A percentile compares a stretch with the other conserved stretches of the same genome.
These are phyloP conservation scores for Lactifluus rugatus DNA, from an alignment of 768 basidiomycete genomes.

Conservation along the genomic window DNA sequence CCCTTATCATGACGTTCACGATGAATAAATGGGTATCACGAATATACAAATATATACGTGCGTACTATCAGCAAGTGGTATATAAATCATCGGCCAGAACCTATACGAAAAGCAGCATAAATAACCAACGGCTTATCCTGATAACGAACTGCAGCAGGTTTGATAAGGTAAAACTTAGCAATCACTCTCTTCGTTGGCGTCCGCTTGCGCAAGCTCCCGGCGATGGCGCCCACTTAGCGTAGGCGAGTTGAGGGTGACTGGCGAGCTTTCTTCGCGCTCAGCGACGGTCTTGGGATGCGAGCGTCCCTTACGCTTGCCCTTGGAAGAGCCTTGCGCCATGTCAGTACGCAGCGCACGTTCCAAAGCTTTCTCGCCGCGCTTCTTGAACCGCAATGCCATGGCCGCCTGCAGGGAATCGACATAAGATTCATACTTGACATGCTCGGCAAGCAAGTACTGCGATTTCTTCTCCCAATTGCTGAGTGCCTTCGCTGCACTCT, in stretches of 20 bases:
- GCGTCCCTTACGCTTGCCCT: slow-evolving; percentile 33
- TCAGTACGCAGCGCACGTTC: slow-evolving; percentile 43
- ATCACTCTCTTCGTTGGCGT: slow-evolving; percentile 1
- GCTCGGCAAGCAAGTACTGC: slow-evolving; percentile 80
- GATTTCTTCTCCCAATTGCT: slow-evolving; percentile 93
- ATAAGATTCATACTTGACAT: slow-evolving; percentile 93
- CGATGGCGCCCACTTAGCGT: neutral
- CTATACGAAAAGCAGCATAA: neutral
- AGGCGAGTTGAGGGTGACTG: neutral
- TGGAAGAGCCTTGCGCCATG: slow-evolving; percentile 12
- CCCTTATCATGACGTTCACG: neutral
- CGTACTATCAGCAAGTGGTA: slow-evolving; percentile 17
- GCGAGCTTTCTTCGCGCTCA: slow-evolving; percentile 33
- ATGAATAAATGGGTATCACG: slow-evolving; percentile 9
- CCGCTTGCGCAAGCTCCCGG: slow-evolving; percentile 10
- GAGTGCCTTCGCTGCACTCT: slow-evolving; percentile 65
- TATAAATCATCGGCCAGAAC: slow-evolving; percentile 6
- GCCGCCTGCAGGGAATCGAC: slow-evolving; percentile 80
- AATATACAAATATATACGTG: slow-evolving; percentile 2
- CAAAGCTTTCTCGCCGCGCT: slow-evolving; percentile 79
- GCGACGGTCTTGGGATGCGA: slow-evolving; percentile 37
- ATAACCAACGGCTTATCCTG: neutral
- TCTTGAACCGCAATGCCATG: slow-evolving; percentile 78
- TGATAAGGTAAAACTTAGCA: neutral
- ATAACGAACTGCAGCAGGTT: neutral